Base-by-base conservation (phyloP, 306 rosid genomes). In the Cucurbita ficifolia region DNA sequence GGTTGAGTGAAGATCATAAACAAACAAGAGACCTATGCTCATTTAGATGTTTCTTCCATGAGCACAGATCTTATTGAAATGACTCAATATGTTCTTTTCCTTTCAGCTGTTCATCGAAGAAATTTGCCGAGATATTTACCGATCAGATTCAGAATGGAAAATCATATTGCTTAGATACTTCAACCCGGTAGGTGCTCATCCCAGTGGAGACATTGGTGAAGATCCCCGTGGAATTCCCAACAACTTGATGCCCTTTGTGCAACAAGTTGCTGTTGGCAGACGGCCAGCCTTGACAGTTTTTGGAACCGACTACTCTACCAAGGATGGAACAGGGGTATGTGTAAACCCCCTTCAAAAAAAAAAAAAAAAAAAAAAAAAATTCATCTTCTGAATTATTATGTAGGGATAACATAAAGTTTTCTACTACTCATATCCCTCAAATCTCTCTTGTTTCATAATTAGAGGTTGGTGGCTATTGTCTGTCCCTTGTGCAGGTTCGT, bases 191-290 rank as follows among this genome's bases (percentile, higher is more conserved):
- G 99, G 99, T 51, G 96, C 99, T 50, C 99, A 95, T 82, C 81
- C 85, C 68, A 95, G 99, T 67, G 99, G 99, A 40, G 13, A 79
- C 70, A 91, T 95, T 82, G 99, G 99, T 72, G 99, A 95, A 86
- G 97, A 95, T 78, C 99, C 99, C 76, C 84, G 80, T 4, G 99
- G 99, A 77, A 82, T 87, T 76, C 99, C 99, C 40, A 95, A 95
- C 84, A 95, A 95, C 65, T 91, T 95, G 80, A 95, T 95, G 99
- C 97, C 99, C 17, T 95, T 91, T 62, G 95, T 95, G 80, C 99
- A 95, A 89, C 99, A 95, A 91, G 96, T 91, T 82, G 99, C 97
- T 9, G 99, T 95, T 79, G 97, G 96, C 45, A 84, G 97, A 73
- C 88, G 96, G 8, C 86, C 91, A 33, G 86, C 97, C 63, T 76